Evolutionary conservation across 2,329 filamentous ascomycete species (phyloP).

Genomic region (Ophiostoma triangulosporum): DNA sequence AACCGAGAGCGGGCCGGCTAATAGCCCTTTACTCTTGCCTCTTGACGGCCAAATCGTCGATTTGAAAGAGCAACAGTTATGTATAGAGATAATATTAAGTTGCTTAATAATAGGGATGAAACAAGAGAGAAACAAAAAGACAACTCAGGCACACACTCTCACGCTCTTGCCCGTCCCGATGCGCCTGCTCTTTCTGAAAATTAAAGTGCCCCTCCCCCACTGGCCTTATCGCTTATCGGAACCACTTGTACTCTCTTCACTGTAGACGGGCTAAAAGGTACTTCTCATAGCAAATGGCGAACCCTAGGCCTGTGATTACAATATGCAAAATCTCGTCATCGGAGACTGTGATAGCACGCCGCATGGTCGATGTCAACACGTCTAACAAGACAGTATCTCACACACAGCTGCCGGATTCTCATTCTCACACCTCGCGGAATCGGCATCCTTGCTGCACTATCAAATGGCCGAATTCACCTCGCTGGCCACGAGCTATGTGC

Average conservation of each 20-base stretch:
- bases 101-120: too few species aligned
- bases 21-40: too few species aligned
- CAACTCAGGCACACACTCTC: too few species aligned
- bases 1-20: slow-evolving; percentile 1
- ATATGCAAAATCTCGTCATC: slow-evolving; percentile 10
- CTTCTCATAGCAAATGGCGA: neutral
- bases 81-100: too few species aligned
- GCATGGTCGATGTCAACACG: neutral
- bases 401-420: neutral
- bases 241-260: neutral
- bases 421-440: neutral
- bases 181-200: too few species aligned
- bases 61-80: too few species aligned
- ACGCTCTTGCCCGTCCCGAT: too few species aligned
- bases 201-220: slow-evolving; percentile 6
- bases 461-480: slow-evolving; percentile 17
- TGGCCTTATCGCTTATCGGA: slow-evolving; percentile 8
- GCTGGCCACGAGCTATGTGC: slow-evolving; percentile 16
- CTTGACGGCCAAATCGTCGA: too few species aligned
- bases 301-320: slow-evolving; percentile 1
- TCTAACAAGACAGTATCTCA: neutral
- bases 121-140: too few species aligned
- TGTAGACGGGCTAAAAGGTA: neutral
- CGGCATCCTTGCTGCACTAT: too few species aligned
- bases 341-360: neutral